Conservation (phyloP, 164 flowering plant genomes). For the Saururus chinensis region DNA sequence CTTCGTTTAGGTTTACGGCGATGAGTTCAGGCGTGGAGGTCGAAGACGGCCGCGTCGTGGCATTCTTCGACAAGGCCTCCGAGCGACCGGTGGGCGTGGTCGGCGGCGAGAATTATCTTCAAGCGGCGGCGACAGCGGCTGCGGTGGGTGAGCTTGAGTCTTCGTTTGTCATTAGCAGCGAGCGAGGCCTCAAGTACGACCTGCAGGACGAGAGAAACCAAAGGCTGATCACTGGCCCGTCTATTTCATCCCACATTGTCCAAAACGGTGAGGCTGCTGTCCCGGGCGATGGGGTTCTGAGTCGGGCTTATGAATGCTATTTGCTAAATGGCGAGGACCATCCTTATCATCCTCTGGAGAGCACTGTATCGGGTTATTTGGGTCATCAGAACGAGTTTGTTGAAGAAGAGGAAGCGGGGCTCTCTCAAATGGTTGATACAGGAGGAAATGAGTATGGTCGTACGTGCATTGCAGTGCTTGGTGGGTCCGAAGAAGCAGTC, state of each 20-base stretch:
- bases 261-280: neutral
- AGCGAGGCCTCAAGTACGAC: neutral
- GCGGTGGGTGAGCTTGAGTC: neutral
- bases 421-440: neutral
- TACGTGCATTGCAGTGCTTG: neutral
- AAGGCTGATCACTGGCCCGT: neutral
- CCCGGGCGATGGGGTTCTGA: neutral
- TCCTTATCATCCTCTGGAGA: too few relatives aligned
- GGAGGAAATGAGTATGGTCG: neutral
- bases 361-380: neutral
- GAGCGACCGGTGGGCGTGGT: neutral
- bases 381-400: neutral
- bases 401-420: neutral
- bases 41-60: constrained; percentile 1
- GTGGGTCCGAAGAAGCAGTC: neutral
- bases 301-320: neutral
- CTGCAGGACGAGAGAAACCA: neutral
- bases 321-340: neutral
- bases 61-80: neutral
- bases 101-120: neutral
- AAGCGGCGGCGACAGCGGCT: neutral
- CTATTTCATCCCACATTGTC: neutral
- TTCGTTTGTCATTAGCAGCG: neutral
- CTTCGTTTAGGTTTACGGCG: neutral
- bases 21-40: constrained; percentile 4